phyloP scores from a whole-genome alignment of 331 rosid species.

The Quercus tomentella region DNA sequence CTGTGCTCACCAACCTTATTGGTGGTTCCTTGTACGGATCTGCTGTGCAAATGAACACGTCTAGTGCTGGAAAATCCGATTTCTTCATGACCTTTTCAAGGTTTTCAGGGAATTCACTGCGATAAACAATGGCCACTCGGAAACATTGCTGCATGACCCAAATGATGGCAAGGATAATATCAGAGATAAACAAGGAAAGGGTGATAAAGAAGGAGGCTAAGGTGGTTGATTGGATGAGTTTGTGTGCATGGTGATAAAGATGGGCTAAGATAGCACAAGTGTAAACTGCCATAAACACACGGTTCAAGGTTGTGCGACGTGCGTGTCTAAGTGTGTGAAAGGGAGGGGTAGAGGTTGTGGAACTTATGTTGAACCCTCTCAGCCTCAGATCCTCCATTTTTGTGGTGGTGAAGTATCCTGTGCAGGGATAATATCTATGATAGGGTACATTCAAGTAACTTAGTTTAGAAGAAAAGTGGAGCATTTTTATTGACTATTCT shows the following conservation, averaged over 20 bases:
- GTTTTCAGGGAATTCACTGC: constrained; percentile 18
- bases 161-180: constrained; percentile 26
- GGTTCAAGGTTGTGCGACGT: constrained; percentile 12
- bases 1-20: no score
- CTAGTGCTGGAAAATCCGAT: no score
- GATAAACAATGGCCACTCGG: constrained; percentile 20
- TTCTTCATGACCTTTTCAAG: background rate
- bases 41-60: no score
- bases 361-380: no score
- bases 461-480: no score
- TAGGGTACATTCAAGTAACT: no score
- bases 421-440: no score
- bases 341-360: background rate
- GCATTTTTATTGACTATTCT: no score
- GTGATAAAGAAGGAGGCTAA: constrained; percentile 17
- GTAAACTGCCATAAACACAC: constrained; percentile 20
- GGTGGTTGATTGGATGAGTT: constrained; percentile 5
- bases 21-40: no score
- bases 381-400: no score
- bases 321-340: constrained; percentile 19
- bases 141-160: constrained; percentile 25
- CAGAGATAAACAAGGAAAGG: constrained; percentile 21
- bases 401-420: no score
- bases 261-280: constrained; percentile 13
- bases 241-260: constrained; percentile 19